phyloP scores from a whole-genome alignment of 2,329 filamentous ascomycete species.

The Epichloe scottii region DNA sequence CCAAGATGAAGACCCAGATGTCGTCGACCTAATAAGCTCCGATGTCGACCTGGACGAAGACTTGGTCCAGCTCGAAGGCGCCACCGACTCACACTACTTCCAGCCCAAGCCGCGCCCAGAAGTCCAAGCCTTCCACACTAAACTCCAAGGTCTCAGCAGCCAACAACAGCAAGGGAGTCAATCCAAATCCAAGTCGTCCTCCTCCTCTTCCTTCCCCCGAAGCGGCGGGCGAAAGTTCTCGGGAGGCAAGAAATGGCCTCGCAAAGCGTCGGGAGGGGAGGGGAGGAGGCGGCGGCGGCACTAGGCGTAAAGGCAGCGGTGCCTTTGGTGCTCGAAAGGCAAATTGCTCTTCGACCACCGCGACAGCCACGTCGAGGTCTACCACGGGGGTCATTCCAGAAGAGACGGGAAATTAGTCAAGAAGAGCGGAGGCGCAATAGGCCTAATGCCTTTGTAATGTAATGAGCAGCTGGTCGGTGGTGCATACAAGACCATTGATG shows the following conservation, averaged over 20 bases:
- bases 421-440: constrained; percentile 24
- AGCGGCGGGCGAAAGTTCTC: constrained; percentile 17
- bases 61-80: constrained; percentile 23
- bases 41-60: constrained; percentile 27
- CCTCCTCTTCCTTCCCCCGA: constrained; percentile 13
- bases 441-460: constrained; percentile 25
- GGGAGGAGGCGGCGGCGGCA: constrained; percentile 11
- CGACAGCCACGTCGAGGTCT: constrained; percentile 10
- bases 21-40: constrained; percentile 45
- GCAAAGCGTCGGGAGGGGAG: constrained; percentile 13
- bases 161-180: constrained; percentile 13
- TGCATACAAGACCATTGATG: no score
- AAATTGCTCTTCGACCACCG: constrained; percentile 16
- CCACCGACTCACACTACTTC: constrained; percentile 38
- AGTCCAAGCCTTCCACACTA: constrained; percentile 23
- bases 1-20: constrained; percentile 18
- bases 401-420: constrained; percentile 18
- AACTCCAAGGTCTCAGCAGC: constrained; percentile 17
- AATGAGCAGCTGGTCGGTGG: neutral
- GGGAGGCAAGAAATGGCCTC: constrained; percentile 16
- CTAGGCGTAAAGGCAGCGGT: constrained; percentile 16
- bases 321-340: constrained; percentile 15
- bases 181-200: constrained; percentile 13
- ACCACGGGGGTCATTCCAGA: constrained; percentile 12
- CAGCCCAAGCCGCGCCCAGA: constrained; percentile 14